Evolutionary conservation across 805 yeast species (phyloP).

Genomic region (Wickerhamomyces kurtzmanii): DNA sequence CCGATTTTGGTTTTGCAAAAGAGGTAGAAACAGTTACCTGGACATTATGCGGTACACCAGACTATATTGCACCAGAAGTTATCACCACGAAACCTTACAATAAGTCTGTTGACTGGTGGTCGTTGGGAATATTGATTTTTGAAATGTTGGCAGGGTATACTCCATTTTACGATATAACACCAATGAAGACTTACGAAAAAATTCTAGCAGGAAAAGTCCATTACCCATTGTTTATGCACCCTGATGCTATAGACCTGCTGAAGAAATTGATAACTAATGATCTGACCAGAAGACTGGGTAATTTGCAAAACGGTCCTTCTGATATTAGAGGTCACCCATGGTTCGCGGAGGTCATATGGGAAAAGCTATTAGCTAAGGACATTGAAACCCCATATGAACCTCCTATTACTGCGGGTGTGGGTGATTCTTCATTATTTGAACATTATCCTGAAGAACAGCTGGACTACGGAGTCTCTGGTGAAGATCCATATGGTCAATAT

Average conservation of each 20-base stretch:
- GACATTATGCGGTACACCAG: slow-evolving; percentile 94
- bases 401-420: slow-evolving; percentile 87
- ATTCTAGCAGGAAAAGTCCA: slow-evolving; percentile 71
- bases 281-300: slow-evolving; percentile 77
- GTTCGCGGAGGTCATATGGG: slow-evolving; percentile 94
- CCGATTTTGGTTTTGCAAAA: slow-evolving; percentile 94
- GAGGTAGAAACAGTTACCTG: slow-evolving; percentile 88
- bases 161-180: slow-evolving; percentile 87
- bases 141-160: slow-evolving; percentile 96
- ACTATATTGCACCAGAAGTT: slow-evolving; percentile 94
- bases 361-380: slow-evolving; percentile 69
- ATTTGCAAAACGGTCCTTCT: slow-evolving; percentile 72
- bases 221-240: slow-evolving; percentile 68
- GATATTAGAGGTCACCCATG: slow-evolving; percentile 86
- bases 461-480: slow-evolving; percentile 73
- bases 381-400: slow-evolving; percentile 97
- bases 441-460: slow-evolving; percentile 75
- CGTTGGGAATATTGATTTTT: slow-evolving; percentile 81
- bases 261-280: slow-evolving; percentile 72
- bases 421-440: slow-evolving; percentile 81
- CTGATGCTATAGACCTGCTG: slow-evolving; percentile 70
- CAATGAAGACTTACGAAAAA: slow-evolving; percentile 92
- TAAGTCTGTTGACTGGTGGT: slow-evolving; percentile 98
- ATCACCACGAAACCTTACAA: slow-evolving; percentile 90
- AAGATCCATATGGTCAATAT: slow-evolving; percentile 62